phyloP scores from a whole-genome alignment of 345 rosid species.

The Anacardium occidentale region DNA sequence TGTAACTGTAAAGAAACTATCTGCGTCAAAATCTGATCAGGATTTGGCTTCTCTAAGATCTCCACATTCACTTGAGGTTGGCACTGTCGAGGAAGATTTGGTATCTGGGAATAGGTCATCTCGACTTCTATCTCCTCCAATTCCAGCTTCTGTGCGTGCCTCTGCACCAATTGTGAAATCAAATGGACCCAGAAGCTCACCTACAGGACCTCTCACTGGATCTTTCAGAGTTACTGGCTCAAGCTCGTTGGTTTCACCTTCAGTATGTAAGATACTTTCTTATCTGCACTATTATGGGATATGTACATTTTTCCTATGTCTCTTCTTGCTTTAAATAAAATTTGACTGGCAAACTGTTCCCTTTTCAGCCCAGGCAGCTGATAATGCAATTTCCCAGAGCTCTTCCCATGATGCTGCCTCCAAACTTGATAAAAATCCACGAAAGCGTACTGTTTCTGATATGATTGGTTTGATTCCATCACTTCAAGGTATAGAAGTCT shows the following conservation, averaged over 20 bases:
- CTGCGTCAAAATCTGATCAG: constrained; percentile 79
- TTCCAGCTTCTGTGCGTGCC: constrained; percentile 39
- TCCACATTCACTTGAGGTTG: constrained; percentile 48
- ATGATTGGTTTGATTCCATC: constrained; percentile 77
- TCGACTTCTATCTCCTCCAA: constrained; percentile 60
- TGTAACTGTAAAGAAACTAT: constrained; percentile 41
- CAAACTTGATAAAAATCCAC: constrained; percentile 46
- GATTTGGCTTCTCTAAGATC: constrained; percentile 72
- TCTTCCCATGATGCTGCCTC: constrained; percentile 43
- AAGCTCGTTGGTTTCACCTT: constrained; percentile 51
- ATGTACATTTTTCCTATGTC: constrained; percentile 10
- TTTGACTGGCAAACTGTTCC: constrained; percentile 30
- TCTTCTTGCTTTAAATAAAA: constrained; percentile 5
- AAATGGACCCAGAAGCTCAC: constrained; percentile 45
- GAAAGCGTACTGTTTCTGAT: constrained; percentile 69
- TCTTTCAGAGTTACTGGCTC: constrained; percentile 42
- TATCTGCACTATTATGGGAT: constrained; percentile 14
- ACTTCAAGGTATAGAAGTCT: constrained; percentile 54
- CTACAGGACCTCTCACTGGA: constrained; percentile 40
- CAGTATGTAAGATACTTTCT: constrained; percentile 73
- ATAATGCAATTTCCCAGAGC: constrained; percentile 30
- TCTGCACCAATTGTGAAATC: constrained; percentile 44
- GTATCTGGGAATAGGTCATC: constrained; percentile 43
- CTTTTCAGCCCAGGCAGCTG: constrained; percentile 58
- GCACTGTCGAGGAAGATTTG: constrained; percentile 53